Conservation (phyloP, 108 stramenopile species). For the Conticribra weissflogii region DNA sequence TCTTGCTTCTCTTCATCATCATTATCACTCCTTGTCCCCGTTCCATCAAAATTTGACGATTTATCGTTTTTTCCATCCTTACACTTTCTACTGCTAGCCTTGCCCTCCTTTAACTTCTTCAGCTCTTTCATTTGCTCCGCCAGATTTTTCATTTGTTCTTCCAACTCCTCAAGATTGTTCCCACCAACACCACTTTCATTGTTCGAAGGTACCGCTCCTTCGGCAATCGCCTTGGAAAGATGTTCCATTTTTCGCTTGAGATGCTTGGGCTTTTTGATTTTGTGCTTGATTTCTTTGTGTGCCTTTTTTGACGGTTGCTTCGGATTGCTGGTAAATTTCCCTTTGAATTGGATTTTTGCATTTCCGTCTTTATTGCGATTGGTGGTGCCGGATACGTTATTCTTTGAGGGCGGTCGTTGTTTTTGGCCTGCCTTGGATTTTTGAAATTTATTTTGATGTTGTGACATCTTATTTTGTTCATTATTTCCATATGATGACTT, state of each 20-base stretch:
- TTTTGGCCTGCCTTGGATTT: background rate
- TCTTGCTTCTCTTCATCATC: constrained; percentile 18
- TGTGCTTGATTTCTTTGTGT: constrained; percentile 19
- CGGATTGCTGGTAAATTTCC: background rate
- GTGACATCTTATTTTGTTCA: constrained; percentile 5
- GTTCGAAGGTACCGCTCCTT: constrained; percentile 18
- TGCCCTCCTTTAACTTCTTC: constrained; percentile 11
- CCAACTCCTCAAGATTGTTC: constrained; percentile 33
- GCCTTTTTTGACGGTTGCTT: constrained; percentile 32
- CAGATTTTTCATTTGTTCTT: constrained; percentile 52
- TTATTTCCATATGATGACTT: constrained; percentile 11
- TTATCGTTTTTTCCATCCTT: background rate
- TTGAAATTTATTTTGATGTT: constrained; percentile 4
- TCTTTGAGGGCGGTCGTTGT: constrained; percentile 1
- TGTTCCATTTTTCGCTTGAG: constrained; percentile 79
- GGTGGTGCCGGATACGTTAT: background rate
- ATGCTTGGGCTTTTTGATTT: constrained; percentile 85
- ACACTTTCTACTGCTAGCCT: constrained; percentile 1
- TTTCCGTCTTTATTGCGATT: background rate
- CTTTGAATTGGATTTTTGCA: constrained; percentile 7
- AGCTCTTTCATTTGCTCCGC: constrained; percentile 34
- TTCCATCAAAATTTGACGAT: no score
- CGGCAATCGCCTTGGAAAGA: constrained; percentile 34
- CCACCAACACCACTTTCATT: constrained; percentile 15
- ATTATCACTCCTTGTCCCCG: background rate